Conservation (phyloP, 2,329 filamentous ascomycete species). For the Colletotrichum spinosum region DNA sequence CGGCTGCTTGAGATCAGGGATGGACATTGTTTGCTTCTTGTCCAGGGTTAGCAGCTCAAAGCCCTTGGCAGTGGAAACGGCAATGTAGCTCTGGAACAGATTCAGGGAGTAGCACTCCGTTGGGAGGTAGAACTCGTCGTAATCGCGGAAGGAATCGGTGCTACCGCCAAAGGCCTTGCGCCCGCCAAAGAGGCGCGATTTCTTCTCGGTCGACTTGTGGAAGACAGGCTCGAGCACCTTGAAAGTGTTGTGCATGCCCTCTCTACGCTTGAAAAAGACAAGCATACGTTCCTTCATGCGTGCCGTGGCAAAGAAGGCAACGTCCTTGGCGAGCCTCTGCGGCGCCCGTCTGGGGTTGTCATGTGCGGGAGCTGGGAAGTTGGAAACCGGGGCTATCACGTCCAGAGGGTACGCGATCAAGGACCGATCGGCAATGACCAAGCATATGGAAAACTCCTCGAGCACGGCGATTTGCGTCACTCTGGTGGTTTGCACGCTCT, state of each 20-base stretch:
- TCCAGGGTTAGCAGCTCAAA: slow-evolving; percentile 97
- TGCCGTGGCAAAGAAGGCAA: slow-evolving; percentile 95
- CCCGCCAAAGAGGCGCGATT: slow-evolving; percentile 73
- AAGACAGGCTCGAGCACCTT: slow-evolving; percentile 96
- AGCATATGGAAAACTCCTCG: slow-evolving; percentile 93
- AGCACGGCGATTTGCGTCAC: slow-evolving; percentile 95
- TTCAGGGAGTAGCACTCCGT: slow-evolving; percentile 96
- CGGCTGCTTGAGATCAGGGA: slow-evolving; percentile 85
- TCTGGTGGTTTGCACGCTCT: slow-evolving; percentile 80
- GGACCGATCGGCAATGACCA: slow-evolving; percentile 91
- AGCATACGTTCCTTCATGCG: slow-evolving; percentile 97
- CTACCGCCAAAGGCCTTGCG: slow-evolving; percentile 72
- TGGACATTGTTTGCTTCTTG: slow-evolving; percentile 95
- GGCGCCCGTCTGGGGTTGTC: slow-evolving; percentile 88
- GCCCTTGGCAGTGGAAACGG: slow-evolving; percentile 89
- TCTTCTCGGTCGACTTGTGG: slow-evolving; percentile 90
- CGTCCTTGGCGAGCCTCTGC: slow-evolving; percentile 91
- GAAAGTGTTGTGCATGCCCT: slow-evolving; percentile 92
- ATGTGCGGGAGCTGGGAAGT: slow-evolving; percentile 69
- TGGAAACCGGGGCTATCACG: slow-evolving; percentile 75
- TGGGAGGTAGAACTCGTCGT: slow-evolving; percentile 98
- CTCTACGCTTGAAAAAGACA: slow-evolving; percentile 97
- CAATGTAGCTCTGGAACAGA: slow-evolving; percentile 93
- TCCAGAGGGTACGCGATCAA: slow-evolving; percentile 95
- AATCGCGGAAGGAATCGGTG: slow-evolving; percentile 97